Evolutionary conservation across 2,329 filamentous ascomycete species (phyloP), one percentile per base, ranked within the genome.

Genomic region (Ceratocystis papillata): DNA sequence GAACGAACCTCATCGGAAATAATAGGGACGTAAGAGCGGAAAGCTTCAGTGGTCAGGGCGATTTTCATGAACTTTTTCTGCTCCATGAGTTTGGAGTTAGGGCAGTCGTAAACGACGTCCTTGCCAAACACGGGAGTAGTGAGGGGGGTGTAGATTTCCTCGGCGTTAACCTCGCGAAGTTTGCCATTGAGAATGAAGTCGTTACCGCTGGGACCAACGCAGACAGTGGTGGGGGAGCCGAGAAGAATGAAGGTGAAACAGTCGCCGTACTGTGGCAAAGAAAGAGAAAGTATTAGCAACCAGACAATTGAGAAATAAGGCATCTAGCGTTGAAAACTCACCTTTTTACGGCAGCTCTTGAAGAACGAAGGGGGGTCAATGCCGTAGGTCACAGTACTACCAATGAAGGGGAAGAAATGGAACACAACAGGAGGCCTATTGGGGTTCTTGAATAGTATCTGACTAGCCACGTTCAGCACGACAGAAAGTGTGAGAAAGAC

Each of bases 61-160:
- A 87, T 84, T 76, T 92, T 92, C 84, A 91, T 88, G 73, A 92
- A 90, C 87, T 93, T 94, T 80, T 96, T 96, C 80, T 96, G 90
- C 78, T 96, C 90, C 90, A 96, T 95, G 73, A 96, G 83, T 77
- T 95, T 95, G 67, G 89, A 81, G 74, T 95, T 95, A 53, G 90
- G 89, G 77, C 90, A 94, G 75, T 95, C 90, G 74, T 95, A 96
- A 65, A 95, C 89, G 30, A 96, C 90, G 77, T 92, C 87, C 71
- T 84, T 86, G 70, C 90, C 90, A 73, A 96, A 96, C 61, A 86
- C 83, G 28, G 83, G 83, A 25, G 83, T 85, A 5, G 83, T 86
- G 68, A 96, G 80, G 66, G 89, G 87, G 65, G 84, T 87, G 77
- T 96, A 96, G 69, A 96, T 89, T 72, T 96, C 90, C 77, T 96